phyloP scores from a whole-genome alignment of 2,329 filamentous ascomycete species.

The Raffaelea arxii region DNA sequence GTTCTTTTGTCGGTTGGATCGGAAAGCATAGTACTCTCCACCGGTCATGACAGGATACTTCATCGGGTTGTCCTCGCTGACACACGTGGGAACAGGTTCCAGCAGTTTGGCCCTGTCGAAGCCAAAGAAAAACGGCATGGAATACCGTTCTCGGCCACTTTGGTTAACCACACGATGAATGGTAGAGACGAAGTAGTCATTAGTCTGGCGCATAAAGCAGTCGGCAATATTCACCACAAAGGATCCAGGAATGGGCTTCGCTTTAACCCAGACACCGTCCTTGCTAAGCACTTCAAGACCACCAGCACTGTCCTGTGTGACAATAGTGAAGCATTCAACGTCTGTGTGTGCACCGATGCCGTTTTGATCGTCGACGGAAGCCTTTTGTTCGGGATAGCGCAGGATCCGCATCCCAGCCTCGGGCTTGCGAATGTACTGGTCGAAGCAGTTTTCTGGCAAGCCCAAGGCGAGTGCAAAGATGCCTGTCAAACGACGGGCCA shows the following conservation, averaged over 20 bases:
- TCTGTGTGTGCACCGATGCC: conserved; percentile 12
- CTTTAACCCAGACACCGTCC: conserved; percentile 7
- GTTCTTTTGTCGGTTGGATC: conserved; percentile 12
- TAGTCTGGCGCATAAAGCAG: conserved; percentile 12
- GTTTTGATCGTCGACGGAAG: conserved; percentile 8
- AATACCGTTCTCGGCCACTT: conserved; percentile 8
- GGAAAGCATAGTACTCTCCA: conserved; percentile 21
- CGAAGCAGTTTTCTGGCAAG: conserved; percentile 10
- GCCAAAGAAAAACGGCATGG: conserved; percentile 11
- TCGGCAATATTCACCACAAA: conserved; percentile 13
- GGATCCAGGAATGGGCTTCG: conserved; percentile 4
- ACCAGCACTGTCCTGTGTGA: conserved; percentile 7
- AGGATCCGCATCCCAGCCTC: conserved; percentile 8
- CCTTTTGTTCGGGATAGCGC: conserved; percentile 10
- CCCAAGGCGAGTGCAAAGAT: conserved; percentile 9
- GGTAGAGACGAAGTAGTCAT: conserved; percentile 10
- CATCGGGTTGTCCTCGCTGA: conserved; percentile 18
- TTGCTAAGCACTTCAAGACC: conserved; percentile 11
- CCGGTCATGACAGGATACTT: conserved; percentile 24
- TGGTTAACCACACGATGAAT: conserved; percentile 11
- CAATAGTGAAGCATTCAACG: conserved; percentile 11
- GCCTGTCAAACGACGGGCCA: conserved; percentile 7
- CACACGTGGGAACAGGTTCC: conserved; percentile 21
- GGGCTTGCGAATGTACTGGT: conserved; percentile 3
- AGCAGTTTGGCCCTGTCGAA: conserved; percentile 14